Conservation (phyloP, 2,329 filamentous ascomycete species). For the Ophiostoma ulmi region DNA sequence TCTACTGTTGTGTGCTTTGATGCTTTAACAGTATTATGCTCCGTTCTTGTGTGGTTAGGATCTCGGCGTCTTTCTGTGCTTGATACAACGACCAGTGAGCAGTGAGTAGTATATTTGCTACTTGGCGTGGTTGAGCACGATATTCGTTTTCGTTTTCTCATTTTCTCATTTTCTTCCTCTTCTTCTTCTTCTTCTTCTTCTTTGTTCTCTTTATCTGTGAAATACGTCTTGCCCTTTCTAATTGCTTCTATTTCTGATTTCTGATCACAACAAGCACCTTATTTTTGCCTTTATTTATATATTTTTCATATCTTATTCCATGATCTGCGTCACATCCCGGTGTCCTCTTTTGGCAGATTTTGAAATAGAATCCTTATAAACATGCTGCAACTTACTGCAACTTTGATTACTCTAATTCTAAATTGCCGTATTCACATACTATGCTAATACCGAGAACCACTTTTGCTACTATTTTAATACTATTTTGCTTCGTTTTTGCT, state of each 20-base stretch:
- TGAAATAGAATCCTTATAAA: background rate
- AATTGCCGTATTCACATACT: background rate
- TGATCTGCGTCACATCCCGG: background rate
- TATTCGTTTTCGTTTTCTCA: background rate
- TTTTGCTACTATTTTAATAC: background rate
- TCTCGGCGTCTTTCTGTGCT: background rate
- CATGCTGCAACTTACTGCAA: background rate
- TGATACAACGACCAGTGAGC: background rate
- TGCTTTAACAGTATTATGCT: background rate
- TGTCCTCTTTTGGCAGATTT: background rate
- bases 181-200: background rate
- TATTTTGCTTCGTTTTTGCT: no score
- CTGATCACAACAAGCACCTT: background rate
- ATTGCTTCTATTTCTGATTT: background rate
- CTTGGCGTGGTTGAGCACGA: background rate
- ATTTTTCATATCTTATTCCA: background rate
- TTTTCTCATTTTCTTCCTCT: background rate
- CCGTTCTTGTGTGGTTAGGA: background rate
- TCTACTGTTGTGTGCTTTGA: background rate
- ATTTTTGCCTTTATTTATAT: background rate
- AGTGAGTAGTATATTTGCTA: background rate
- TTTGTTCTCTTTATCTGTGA: background rate
- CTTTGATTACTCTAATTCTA: background rate
- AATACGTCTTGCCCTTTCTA: background rate
- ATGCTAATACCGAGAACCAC: background rate